These are phyloP conservation scores for Phoenix roebelenii DNA, from an alignment of 176 grass and related monocot species.

Conservation along the genomic window DNA sequence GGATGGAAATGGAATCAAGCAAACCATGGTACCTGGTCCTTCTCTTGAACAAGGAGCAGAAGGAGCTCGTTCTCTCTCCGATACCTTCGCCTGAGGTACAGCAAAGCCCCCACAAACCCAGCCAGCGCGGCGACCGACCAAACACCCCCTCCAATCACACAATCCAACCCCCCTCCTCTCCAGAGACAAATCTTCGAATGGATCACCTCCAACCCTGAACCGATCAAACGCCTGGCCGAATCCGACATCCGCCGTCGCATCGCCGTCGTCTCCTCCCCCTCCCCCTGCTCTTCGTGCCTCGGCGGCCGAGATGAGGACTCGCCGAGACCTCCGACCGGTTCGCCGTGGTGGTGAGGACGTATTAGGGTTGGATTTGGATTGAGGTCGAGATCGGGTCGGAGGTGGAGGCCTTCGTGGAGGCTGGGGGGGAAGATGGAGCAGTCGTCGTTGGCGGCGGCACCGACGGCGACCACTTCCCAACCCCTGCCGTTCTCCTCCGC, in stretches of 20 bases:
- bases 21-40: slow-evolving; percentile 32
- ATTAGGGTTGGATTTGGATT: slow-evolving; percentile 5
- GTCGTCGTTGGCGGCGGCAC: slow-evolving; percentile 14
- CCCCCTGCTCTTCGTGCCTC: not conserved
- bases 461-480: slow-evolving; percentile 6
- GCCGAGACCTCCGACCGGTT: not conserved
- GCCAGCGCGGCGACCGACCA: slow-evolving; percentile 27
- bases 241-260: slow-evolving; percentile 14
- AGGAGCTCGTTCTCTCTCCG: slow-evolving; percentile 35
- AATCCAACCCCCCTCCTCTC: not conserved
- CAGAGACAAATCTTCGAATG: slow-evolving; percentile 20
- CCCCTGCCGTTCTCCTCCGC: slow-evolving; percentile 1
- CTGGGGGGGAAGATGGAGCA: slow-evolving; percentile 32
- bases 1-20: too few species aligned
- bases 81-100: slow-evolving; percentile 34
- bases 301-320: slow-evolving; percentile 10
- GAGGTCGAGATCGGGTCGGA: slow-evolving; percentile 9
- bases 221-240: slow-evolving; percentile 18
- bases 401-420: slow-evolving; percentile 30
- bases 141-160: slow-evolving; percentile 8
- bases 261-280: not conserved
- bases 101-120: slow-evolving; percentile 28
- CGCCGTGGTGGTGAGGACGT: not conserved
- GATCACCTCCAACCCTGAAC: slow-evolving; percentile 26
- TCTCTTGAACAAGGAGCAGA: slow-evolving; percentile 40